Base-by-base conservation (phyloP, 441 rosid species). In the Pelargonium exstipulatum region DNA sequence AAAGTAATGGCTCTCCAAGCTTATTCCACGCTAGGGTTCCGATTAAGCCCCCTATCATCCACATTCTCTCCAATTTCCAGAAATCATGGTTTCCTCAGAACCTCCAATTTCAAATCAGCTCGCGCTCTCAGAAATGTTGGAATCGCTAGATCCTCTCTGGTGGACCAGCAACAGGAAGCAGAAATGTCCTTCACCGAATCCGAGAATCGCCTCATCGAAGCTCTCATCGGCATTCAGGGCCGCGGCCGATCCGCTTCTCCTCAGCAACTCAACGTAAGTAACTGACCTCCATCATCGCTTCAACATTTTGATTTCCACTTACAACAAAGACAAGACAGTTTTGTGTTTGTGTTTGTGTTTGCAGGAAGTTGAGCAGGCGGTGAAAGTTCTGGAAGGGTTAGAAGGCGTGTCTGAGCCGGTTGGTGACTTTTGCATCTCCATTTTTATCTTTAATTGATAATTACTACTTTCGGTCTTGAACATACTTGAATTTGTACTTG, bases 201-300 rank as follows among this genome's bases (percentile, higher is more conserved):
- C 43, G 96, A 94, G 76, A 81, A 81, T 76, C 79, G 80, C 62
- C 85, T 94, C 42, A 81, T 94, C 63, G 85, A 88, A 43, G 99
- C 99, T 1, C 89, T 94, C 13, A 82, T 90, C 9, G 95, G 99
- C n/a, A 90, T 94, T 70, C 99, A 94, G 83, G 99, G 96, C 74
- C 85, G 97, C 48, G 97, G 97, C 63, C 83, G 86, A 72, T 87
- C 95, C 0, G 99, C 96, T 43, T 77, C 96, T 69, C 82, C 94
- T 55, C 81, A 12, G 73, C 95, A 94, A 73, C 96, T 91, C 68
- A 79, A 79, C 78, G 94, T 91, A 77, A 57, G 4, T 16, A 2
- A 17, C 62, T 45, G 9, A 20, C 9, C 13, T 55, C 61, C 20
- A 12, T 55, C 24, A 7, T 7, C 10, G 17, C 29, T 57, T 57